phyloP scores from a whole-genome alignment of 2,329 filamentous ascomycete genomes.

The Huntiella abstrusa region DNA sequence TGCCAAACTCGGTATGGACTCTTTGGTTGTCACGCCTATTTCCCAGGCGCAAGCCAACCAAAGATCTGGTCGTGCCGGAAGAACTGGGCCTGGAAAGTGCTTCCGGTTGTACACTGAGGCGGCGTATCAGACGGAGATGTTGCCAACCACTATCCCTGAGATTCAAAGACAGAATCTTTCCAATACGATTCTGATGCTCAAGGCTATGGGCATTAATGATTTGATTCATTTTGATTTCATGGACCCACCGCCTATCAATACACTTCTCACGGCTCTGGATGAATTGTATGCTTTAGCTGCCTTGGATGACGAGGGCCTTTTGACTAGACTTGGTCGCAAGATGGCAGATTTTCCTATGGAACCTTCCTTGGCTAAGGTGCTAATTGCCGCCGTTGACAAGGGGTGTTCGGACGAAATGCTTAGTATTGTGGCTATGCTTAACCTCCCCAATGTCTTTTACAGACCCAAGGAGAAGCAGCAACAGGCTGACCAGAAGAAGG shows the following conservation, averaged over 20 bases:
- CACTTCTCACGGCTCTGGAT: conserved; percentile 89
- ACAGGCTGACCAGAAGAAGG: conserved; percentile 91
- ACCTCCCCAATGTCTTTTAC: conserved; percentile 73
- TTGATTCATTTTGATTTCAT: conserved; percentile 96
- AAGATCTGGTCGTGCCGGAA: conserved; percentile 74
- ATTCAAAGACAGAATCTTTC: conserved; percentile 90
- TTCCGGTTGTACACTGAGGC: conserved; percentile 91
- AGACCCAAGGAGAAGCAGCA: conserved; percentile 93
- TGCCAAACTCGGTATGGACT: conserved; percentile 94
- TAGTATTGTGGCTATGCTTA: conserved; percentile 87
- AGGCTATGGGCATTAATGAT: conserved; percentile 98
- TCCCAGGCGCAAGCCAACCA: conserved; percentile 95
- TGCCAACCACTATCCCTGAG: conserved; percentile 87
- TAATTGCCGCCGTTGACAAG: conserved; percentile 74
- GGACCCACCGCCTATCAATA: conserved; percentile 94
- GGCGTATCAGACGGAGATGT: conserved; percentile 90
- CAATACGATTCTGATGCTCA: conserved; percentile 88
- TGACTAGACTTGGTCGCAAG: conserved; percentile 80
- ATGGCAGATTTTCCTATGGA: conserved; percentile 99
- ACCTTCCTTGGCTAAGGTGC: conserved; percentile 70
- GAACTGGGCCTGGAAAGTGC: conserved; percentile 89
- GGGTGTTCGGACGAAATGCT: conserved; percentile 87
- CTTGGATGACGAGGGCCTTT: conserved; percentile 81
- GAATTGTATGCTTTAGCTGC: conserved; percentile 85
- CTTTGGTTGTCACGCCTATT: conserved; percentile 84